These are phyloP conservation scores for Phellopilus nigrolimitatus DNA, from an alignment of 1,284 basidiomycete species.

Conservation along the genomic window DNA sequence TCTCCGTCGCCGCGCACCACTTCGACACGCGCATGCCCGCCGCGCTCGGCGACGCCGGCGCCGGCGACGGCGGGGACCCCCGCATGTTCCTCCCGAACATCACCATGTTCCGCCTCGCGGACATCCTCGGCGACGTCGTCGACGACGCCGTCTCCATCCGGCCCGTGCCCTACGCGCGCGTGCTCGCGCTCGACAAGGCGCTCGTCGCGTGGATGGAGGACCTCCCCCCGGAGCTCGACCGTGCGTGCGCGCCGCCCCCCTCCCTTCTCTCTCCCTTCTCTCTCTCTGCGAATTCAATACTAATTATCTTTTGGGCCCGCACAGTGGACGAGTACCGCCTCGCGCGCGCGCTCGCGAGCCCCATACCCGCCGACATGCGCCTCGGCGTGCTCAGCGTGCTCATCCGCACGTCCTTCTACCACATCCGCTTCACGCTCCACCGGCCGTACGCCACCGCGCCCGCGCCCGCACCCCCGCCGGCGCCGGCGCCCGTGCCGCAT, in stretches of 20 bases:
- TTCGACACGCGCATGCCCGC: conserved; percentile 74
- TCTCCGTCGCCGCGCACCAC: conserved; percentile 68
- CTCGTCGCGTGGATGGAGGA: conserved; percentile 68
- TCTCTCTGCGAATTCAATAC: background rate
- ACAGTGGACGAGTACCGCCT: conserved; percentile 65
- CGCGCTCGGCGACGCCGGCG: conserved; percentile 57
- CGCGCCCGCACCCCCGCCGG: conserved; percentile 24
- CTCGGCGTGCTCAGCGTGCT: conserved; percentile 74
- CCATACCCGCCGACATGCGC: conserved; percentile 42
- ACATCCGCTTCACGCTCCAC: conserved; percentile 78
- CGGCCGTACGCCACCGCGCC: conserved; percentile 67
- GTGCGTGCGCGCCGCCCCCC: conserved; percentile 5
- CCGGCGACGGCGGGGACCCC: conserved; percentile 52
- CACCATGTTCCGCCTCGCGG: conserved; percentile 68
- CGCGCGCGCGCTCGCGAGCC: conserved; percentile 60
- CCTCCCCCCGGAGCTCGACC: conserved; percentile 63
- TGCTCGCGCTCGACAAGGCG: conserved; percentile 64
- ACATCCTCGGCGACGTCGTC: conserved; percentile 75
- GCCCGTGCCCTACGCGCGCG: conserved; percentile 64
- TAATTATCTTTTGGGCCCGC: background rate
- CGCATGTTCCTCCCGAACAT: conserved; percentile 66
- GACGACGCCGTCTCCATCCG: conserved; percentile 74
- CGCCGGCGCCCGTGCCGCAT: background rate
- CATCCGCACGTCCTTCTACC: conserved; percentile 67
- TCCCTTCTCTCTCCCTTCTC: no score